These are phyloP conservation scores for Metrosideros polymorpha DNA, from an alignment of 441 rosid species.

Conservation along the genomic window DNA sequence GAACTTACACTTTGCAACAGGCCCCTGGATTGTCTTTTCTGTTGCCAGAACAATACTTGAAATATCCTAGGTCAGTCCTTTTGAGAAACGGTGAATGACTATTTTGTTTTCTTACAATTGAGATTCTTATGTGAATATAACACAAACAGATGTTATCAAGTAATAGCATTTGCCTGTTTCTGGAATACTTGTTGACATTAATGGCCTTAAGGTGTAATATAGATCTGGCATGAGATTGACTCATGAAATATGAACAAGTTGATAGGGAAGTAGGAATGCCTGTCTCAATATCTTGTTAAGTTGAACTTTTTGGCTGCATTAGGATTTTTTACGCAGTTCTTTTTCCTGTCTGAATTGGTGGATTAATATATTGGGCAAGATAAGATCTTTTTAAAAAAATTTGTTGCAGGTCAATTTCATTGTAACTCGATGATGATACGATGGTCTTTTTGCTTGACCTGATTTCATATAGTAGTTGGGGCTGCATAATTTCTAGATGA, in stretches of 20 bases:
- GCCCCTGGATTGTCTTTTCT: conserved; percentile 92
- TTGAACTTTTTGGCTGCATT: not conserved
- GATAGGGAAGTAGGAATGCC: not conserved
- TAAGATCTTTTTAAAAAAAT: not conserved
- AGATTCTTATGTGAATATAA: not conserved
- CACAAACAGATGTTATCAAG: not conserved
- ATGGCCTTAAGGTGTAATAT: not conserved
- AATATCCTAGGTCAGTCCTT: conserved; percentile 73
- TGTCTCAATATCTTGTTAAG: not conserved
- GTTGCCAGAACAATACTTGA: conserved; percentile 73
- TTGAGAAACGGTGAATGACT: not conserved
- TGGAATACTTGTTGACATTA: not conserved
- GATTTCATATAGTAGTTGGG: not conserved
- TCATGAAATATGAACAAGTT: not conserved
- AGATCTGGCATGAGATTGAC: not conserved
- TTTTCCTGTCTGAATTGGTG: not conserved
- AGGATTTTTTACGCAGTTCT: not conserved
- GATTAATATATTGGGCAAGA: not conserved
- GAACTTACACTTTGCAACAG: conserved; percentile 30
- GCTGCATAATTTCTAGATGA: not conserved
- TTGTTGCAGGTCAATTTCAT: not conserved
- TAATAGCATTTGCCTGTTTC: not conserved
- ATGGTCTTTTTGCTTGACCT: not conserved
- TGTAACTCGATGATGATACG: not conserved
- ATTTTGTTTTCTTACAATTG: not conserved